phyloP scores from a whole-genome alignment of 768 basidiomycete species.

The Rhodotorula babjevae region DNA sequence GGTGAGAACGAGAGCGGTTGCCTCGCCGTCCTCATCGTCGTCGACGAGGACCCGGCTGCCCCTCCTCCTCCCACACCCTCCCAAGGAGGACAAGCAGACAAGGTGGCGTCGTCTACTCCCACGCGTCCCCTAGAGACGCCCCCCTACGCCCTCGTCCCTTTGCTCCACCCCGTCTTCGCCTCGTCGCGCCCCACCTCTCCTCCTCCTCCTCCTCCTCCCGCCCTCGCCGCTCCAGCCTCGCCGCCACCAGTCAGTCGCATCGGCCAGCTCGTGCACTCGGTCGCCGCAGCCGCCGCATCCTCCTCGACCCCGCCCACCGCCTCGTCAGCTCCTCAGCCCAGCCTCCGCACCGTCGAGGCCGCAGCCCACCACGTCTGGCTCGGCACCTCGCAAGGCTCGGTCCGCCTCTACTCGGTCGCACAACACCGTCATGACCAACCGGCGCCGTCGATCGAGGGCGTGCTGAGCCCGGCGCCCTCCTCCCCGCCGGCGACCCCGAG shows the following conservation, averaged over 20 bases:
- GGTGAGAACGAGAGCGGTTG: no score
- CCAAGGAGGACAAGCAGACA: neutral
- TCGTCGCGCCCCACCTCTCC: slow-evolving; percentile 23
- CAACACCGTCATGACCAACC: neutral
- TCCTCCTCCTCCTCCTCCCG: slow-evolving; percentile 26
- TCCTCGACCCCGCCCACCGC: slow-evolving; percentile 52
- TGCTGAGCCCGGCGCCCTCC: no score
- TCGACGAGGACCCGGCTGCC: no score
- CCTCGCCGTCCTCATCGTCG: no score
- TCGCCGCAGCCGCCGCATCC: neutral
- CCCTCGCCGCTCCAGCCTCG: neutral
- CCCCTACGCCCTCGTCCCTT: slow-evolving; percentile 58
- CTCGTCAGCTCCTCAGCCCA: slow-evolving; percentile 51
- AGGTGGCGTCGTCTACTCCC: slow-evolving; percentile 40
- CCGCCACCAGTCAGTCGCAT: slow-evolving; percentile 24
- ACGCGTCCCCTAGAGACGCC: slow-evolving; percentile 56
- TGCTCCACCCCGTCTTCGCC: slow-evolving; percentile 49
- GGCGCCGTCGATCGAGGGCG: no score
- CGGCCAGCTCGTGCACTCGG: slow-evolving; percentile 15
- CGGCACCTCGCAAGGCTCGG: neutral
- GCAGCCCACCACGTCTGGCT: slow-evolving; percentile 14
- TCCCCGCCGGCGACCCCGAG: slow-evolving; percentile 1
- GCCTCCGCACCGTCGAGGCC: slow-evolving; percentile 33
- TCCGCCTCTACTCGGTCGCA: slow-evolving; percentile 15
- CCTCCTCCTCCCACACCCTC: no score